These are phyloP conservation scores for Zygosaccharomyces rouxii DNA, from an alignment of 805 yeast genomes.

Conservation along the genomic window DNA sequence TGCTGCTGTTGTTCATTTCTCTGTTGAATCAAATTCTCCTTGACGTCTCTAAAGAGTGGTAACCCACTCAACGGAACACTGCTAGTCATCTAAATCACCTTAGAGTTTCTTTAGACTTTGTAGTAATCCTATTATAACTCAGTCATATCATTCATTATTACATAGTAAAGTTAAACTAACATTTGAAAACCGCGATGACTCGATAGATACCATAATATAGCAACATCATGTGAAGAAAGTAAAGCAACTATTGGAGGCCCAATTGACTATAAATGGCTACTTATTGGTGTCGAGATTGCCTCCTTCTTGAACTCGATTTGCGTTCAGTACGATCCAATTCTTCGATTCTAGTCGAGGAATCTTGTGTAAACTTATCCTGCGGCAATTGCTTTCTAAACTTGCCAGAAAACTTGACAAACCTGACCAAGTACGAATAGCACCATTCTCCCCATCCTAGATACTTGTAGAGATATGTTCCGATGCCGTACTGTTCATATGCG, in stretches of 20 bases:
- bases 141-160: not conserved
- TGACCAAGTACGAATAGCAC: conserved; percentile 48
- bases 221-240: not conserved
- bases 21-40: conserved; percentile 14
- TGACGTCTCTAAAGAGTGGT: conserved; percentile 21
- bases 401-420: conserved; percentile 44
- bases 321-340: conserved; percentile 22
- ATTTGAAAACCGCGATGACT: not conserved
- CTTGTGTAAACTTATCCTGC: conserved; percentile 20
- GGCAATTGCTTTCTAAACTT: conserved; percentile 40
- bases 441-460: conserved; percentile 59
- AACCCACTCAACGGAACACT: conserved; percentile 12
- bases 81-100: not conserved
- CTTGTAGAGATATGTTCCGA: conserved; percentile 46
- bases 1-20: conserved; percentile 10
- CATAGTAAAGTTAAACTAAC: not conserved
- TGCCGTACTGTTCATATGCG: conserved; percentile 33
- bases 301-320: not conserved
- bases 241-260: not conserved
- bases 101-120: not conserved
- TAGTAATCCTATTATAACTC: not conserved
- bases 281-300: not conserved
- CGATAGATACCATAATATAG: not conserved
- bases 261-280: too few relatives aligned
- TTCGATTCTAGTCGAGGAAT: conserved; percentile 23